Evolutionary conservation across 148 eudicot species (phyloP), one percentile per base, ranked within the genome.

Genomic region (Fagopyrum tataricum): DNA sequence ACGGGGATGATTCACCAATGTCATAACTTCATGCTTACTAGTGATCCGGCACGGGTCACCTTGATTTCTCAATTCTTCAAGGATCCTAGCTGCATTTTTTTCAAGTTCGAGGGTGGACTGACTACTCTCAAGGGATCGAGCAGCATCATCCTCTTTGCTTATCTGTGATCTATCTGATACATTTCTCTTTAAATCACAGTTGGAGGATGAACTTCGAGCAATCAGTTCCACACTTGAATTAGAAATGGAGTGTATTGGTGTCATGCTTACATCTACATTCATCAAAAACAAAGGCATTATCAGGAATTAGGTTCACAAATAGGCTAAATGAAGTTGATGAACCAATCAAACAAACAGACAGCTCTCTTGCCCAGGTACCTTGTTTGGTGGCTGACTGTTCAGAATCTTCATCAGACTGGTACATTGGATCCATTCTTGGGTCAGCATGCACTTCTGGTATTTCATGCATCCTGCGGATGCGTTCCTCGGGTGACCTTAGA

Each of bases 391-490:
- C 83, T 73, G 78, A 73, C 56, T 76, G 82, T 75, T 80, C 91
- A 78, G 76, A 74, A 81, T 86, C 94, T 71, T 91, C 91, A 73
- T 92, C 99, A 59, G 94, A 88, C 59, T 87, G 96, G 76, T 84
- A 87, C 76, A 82, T 80, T 18, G 97, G 97, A 80, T 86, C 86
- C 97, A 95, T 90, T 73, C 83, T 87, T 58, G 97, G 93, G 82
- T 95, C 97, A n/a, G 87, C 83, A 76, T 89, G 96, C 42, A 96
- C 87, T 70, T 88, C 94, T 67, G 88, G 97, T 73, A 88, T 78
- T 78, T 88, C 92, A 71, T 75, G 69, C 39, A 87, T 81, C 81
- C 92, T 84, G 42, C 96, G 90, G 39, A 74, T 85, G 68, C 86
- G 87, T 76, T 96, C 97, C 74, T 86, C 94, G 10, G 99, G 89